A percentile compares a stretch with the other conserved stretches of the same genome.
Evolutionary conservation across 768 basidiomycete genomes (phyloP).

Genomic region (Rhodotorula diobovata): DNA sequence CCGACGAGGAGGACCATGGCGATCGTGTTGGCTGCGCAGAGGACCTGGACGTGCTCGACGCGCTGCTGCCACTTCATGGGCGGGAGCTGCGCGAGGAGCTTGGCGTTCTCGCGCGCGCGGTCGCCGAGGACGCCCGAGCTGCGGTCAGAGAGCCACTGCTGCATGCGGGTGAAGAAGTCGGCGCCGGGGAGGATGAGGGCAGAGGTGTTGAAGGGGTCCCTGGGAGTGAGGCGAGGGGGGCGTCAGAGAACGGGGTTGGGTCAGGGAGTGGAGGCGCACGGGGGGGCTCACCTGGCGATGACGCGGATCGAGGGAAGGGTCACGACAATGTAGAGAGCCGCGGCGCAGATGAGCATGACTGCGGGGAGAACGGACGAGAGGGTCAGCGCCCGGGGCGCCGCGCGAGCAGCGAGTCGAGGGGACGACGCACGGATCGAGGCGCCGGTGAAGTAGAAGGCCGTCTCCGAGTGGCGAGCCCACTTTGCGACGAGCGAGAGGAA

Average conservation of each 20-base stretch:
- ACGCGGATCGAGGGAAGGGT: slow-evolving; percentile 31
- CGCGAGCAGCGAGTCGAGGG: no score
- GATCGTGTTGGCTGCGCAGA: slow-evolving; percentile 38
- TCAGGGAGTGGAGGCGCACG: no score
- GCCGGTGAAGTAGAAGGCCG: slow-evolving; percentile 36
- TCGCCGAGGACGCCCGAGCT: slow-evolving; percentile 21
- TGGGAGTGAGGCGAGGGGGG: background rate
- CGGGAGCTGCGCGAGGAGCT: background rate
- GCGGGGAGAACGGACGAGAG: background rate
- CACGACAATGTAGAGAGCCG: slow-evolving; percentile 35
- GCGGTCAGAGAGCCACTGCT: slow-evolving; percentile 8
- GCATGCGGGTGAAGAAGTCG: slow-evolving; percentile 35
- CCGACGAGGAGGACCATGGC: slow-evolving; percentile 18
- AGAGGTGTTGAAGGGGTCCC: slow-evolving; percentile 30
- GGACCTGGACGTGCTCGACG: slow-evolving; percentile 32
- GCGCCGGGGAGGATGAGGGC: slow-evolving; percentile 12
- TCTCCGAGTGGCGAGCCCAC: slow-evolving; percentile 30
- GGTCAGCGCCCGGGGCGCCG: no score
- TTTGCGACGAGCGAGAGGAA: slow-evolving; percentile 33
- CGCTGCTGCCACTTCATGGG: slow-evolving; percentile 28
- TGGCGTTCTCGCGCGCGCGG: slow-evolving; percentile 25
- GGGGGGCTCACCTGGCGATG: slow-evolving; percentile 16
- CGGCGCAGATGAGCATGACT: slow-evolving; percentile 30
- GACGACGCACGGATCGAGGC: slow-evolving; percentile 21
- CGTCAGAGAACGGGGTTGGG: background rate